phyloP scores from a whole-genome alignment of 768 basidiomycete genomes.

The Mycena belliarum region DNA sequence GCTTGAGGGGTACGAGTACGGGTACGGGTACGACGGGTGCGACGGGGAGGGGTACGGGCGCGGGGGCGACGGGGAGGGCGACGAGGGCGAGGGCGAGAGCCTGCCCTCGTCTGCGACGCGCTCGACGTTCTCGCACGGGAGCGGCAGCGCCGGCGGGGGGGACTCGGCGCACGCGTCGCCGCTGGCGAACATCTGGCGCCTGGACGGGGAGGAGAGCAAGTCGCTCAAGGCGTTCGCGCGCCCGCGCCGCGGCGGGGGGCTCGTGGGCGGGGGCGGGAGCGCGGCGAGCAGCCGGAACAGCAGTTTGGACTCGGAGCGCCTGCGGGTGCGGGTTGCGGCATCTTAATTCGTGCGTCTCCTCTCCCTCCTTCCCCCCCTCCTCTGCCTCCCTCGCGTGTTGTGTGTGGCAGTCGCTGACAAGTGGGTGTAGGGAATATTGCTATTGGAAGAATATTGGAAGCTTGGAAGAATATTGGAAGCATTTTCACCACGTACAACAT shows the following conservation, averaged over 20 bases:
- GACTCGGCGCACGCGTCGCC: conserved; percentile 33
- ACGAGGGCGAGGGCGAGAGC: too few relatives aligned
- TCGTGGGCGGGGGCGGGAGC: conserved; percentile 39
- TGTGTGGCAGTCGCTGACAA: too few relatives aligned
- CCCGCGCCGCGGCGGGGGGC: conserved; percentile 42
- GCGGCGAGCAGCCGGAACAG: conserved; percentile 41
- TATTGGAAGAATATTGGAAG: too few relatives aligned
- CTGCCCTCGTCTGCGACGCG: conserved; percentile 28
- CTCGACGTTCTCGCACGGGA: conserved; percentile 28
- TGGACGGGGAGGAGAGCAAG: conserved; percentile 72
- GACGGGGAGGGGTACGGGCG: too few relatives aligned
- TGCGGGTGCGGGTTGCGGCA: conserved; percentile 13
- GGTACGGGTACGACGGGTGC: too few relatives aligned
- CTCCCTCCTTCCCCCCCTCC: too few relatives aligned
- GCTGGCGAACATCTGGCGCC: conserved; percentile 64
- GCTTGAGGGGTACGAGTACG: conserved; percentile 59
- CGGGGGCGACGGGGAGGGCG: too few relatives aligned
- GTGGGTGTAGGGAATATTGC: conserved; percentile 1
- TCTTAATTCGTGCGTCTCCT: conserved; percentile 10
- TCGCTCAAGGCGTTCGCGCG: conserved; percentile 45
- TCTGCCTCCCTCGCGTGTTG: background rate
- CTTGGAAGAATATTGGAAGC: conserved; percentile 13
- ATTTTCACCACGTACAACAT: too few relatives aligned
- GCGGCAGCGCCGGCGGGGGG: conserved; percentile 24
- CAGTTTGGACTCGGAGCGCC: conserved; percentile 19